Evolutionary conservation across 108 stramenopile species (phyloP).

Genomic region (Cyclostephanos tholiformis): DNA sequence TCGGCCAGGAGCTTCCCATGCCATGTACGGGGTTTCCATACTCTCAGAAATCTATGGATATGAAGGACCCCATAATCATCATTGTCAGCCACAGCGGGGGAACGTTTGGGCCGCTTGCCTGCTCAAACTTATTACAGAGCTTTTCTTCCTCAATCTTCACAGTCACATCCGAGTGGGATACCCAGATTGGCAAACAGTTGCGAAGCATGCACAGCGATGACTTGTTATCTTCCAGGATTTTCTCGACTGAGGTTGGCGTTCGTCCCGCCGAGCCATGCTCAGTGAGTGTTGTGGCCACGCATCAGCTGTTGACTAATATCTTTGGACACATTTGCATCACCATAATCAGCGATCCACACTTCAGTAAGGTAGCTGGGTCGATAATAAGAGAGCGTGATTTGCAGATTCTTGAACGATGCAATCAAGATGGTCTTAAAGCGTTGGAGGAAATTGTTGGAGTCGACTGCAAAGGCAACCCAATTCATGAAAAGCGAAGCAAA

Average conservation of each 20-base stretch:
- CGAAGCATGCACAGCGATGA: slow-evolving; percentile 54
- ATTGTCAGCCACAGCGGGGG: slow-evolving; percentile 53
- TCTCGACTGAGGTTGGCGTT: slow-evolving; percentile 53
- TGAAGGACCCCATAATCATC: slow-evolving; percentile 56
- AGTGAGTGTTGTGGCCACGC: slow-evolving; percentile 52
- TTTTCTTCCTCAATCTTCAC: slow-evolving; percentile 52
- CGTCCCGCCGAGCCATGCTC: slow-evolving; percentile 59
- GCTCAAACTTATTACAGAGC: slow-evolving; percentile 50
- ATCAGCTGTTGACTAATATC: slow-evolving; percentile 54
- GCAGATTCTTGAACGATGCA: slow-evolving; percentile 46
- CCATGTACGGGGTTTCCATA: slow-evolving; percentile 49
- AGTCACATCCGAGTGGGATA: slow-evolving; percentile 56
- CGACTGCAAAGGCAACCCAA: slow-evolving; percentile 29
- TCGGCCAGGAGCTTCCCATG: slow-evolving; percentile 55
- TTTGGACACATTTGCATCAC: slow-evolving; percentile 51
- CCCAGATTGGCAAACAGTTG: slow-evolving; percentile 56
- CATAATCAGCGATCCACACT: slow-evolving; percentile 45
- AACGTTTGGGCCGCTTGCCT: slow-evolving; percentile 53
- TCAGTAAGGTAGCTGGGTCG: slow-evolving; percentile 43
- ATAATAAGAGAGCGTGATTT: slow-evolving; percentile 46
- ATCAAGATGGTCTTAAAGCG: slow-evolving; percentile 47
- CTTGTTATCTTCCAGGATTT: slow-evolving; percentile 43
- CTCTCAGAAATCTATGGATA: slow-evolving; percentile 44
- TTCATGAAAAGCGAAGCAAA: slow-evolving; percentile 36
- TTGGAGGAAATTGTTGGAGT: slow-evolving; percentile 55